phyloP scores from a whole-genome alignment of 2,329 filamentous ascomycete species.

The Epichloe coenophiala region DNA sequence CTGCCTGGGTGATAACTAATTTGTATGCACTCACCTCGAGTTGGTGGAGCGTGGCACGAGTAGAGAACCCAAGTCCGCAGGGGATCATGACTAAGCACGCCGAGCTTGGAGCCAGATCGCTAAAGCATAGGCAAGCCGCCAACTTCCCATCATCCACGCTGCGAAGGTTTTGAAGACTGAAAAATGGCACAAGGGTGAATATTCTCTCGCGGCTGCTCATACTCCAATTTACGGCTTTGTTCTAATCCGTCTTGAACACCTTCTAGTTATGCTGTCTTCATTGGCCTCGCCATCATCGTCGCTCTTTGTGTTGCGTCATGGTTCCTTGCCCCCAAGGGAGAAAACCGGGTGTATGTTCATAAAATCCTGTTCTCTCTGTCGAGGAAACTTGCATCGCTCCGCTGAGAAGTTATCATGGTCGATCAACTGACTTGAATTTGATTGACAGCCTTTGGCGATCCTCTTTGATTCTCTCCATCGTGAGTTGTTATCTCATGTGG shows the following conservation, averaged over 20 bases:
- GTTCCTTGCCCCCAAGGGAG: slow-evolving; percentile 86
- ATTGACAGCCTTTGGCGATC: slow-evolving; percentile 75
- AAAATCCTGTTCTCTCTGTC: neutral
- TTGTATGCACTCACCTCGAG: no score
- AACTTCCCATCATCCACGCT: neutral
- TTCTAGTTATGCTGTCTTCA: slow-evolving; percentile 70
- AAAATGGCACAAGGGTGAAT: slow-evolving; percentile 7
- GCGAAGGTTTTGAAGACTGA: neutral
- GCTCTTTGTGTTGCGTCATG: slow-evolving; percentile 65
- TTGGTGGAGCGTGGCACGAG: no score
- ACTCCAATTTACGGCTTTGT: neutral
- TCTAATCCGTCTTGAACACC: neutral
- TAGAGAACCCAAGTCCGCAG: no score
- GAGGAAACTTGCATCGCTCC: neutral
- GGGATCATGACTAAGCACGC: neutral
- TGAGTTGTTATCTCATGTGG: slow-evolving; percentile 97
- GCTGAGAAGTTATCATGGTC: neutral
- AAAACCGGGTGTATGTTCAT: slow-evolving; percentile 75
- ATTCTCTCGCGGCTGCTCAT: neutral
- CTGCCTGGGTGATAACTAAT: no score
- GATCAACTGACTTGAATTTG: neutral
- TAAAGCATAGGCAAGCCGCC: neutral
- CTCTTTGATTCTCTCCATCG: slow-evolving; percentile 77
- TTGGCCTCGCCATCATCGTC: slow-evolving; percentile 73
- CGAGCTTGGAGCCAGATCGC: neutral